Percentiles rank a stretch among this genome's conserved stretches.
Evolutionary conservation across 148 eudicot genomes (phyloP).

Genomic region (Euryodendron excelsum): DNA sequence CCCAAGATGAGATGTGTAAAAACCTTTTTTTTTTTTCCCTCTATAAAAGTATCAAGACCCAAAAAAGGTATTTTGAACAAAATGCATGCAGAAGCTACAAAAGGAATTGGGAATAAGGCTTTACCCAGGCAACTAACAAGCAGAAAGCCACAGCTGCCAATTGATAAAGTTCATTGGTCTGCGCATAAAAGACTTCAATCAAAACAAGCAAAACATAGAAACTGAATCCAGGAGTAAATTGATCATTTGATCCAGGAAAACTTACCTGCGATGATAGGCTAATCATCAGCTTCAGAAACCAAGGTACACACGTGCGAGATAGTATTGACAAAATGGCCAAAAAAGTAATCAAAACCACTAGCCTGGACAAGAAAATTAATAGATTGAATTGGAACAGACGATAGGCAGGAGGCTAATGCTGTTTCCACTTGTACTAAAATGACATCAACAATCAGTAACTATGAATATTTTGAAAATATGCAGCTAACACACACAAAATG

Average conservation of each 20-base stretch:
- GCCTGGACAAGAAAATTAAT: constrained; percentile 37
- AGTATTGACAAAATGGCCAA: constrained; percentile 62
- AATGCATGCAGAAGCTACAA: neutral
- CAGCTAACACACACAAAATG: neutral
- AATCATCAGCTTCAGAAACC: constrained; percentile 87
- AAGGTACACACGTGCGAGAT: constrained; percentile 72
- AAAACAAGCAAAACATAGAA: constrained; percentile 1
- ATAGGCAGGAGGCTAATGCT: neutral
- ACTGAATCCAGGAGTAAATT: neutral
- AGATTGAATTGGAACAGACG: neutral
- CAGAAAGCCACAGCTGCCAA: constrained; percentile 97
- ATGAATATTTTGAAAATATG: neutral
- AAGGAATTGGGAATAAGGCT: constrained; percentile 27
- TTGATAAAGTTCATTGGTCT: constrained; percentile 99
- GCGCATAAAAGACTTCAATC: constrained; percentile 34
- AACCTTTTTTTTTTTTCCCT: neutral
- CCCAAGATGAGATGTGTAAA: neutral
- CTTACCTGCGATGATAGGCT: constrained; percentile 82
- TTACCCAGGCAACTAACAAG: constrained; percentile 96
- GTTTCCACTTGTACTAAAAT: neutral
- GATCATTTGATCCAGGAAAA: constrained; percentile 7
- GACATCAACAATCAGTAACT: neutral
- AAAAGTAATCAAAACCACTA: constrained; percentile 64
- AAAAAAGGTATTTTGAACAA: neutral
- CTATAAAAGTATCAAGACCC: neutral